Conservation (phyloP, 129 eudicot species). For the Helianthus tuberosus region DNA sequence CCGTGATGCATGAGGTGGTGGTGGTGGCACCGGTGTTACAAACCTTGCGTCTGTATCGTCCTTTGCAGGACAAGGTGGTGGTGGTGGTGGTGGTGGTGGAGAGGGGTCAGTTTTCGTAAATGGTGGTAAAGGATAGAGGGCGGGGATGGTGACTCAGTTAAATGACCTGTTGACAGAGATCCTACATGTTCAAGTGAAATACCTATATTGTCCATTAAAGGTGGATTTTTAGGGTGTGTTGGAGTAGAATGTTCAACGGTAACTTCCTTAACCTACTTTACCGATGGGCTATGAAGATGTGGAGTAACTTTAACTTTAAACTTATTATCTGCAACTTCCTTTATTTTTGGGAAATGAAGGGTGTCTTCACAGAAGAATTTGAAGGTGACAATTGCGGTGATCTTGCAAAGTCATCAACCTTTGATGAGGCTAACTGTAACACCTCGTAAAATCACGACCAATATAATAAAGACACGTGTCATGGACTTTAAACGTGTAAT, state of each 20-base stretch:
- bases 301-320: conserved; percentile 6
- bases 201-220: conserved; percentile 30
- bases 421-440: conserved; percentile 38
- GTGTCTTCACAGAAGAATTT: conserved; percentile 5
- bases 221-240: conserved; percentile 30
- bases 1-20: conserved; percentile 27
- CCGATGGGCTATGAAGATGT: conserved; percentile 6
- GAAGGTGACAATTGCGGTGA: conserved; percentile 13
- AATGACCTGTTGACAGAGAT: conserved; percentile 24
- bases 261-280: conserved; percentile 15
- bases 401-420: conserved; percentile 23
- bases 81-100: conserved; percentile 38
- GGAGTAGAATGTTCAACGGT: conserved; percentile 23
- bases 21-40: conserved; percentile 32
- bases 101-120: too few relatives aligned
- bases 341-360: conserved; percentile 15
- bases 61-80: conserved; percentile 28
- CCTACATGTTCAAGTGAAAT: conserved; percentile 27
- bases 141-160: conserved; percentile 22
- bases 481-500: too few relatives aligned
- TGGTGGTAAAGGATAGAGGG: conserved; percentile 38
- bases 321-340: conserved; percentile 29
- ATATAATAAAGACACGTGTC: too few relatives aligned
- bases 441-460: too few relatives aligned
- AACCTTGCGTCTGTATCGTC: conserved; percentile 18